Conservation (phyloP, 164 flowering plant genomes). For the Tinospora cordifolia region DNA sequence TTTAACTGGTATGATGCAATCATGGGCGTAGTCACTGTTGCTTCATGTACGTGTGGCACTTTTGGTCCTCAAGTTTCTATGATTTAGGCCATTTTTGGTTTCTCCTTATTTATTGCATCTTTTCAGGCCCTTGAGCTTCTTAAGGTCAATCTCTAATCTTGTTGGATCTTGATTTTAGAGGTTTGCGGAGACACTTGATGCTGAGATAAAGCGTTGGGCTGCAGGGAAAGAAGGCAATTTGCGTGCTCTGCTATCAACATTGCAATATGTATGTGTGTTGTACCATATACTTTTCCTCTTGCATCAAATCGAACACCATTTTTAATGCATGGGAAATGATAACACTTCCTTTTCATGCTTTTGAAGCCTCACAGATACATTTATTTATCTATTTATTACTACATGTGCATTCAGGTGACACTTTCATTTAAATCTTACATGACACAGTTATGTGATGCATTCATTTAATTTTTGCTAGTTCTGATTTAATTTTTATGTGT, state of each 20-base stretch:
- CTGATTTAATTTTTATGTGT: no score
- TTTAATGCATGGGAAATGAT: no score
- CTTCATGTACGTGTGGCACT: not conserved
- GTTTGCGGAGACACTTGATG: slow-evolving; percentile 60
- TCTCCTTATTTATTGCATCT: not conserved
- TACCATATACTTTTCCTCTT: slow-evolving; percentile 4
- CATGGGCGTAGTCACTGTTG: not conserved
- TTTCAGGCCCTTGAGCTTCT: not conserved
- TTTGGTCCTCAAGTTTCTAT: not conserved
- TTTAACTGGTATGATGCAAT: not conserved
- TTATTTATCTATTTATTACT: no score
- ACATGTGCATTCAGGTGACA: no score
- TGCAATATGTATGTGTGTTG: slow-evolving; percentile 57
- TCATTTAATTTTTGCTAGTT: no score
- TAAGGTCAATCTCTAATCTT: not conserved
- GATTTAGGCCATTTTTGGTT: not conserved
- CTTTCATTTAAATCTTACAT: no score
- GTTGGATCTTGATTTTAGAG: slow-evolving; percentile 37
- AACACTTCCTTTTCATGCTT: no score
- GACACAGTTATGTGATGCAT: no score
- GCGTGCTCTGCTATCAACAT: slow-evolving; percentile 77
- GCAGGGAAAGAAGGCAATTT: slow-evolving; percentile 89
- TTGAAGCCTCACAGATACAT: no score
- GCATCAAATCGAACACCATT: not conserved
- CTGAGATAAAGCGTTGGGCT: slow-evolving; percentile 84